phyloP scores from a whole-genome alignment of 352 stramenopile genomes.

The Globisporangium cystogenes region DNA sequence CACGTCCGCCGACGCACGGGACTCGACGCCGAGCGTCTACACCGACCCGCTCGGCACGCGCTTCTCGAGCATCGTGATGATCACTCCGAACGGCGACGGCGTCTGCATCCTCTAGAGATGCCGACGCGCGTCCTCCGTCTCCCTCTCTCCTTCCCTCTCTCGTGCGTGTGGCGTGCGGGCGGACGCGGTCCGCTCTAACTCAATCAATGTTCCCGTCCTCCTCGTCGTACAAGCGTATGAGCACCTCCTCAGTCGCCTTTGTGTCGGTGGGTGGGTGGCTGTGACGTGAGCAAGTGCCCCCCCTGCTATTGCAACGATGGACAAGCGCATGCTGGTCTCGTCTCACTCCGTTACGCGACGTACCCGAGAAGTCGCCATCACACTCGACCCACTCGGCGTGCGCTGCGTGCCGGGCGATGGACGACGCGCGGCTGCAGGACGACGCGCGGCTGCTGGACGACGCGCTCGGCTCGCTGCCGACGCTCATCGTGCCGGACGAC shows the following conservation, averaged over 20 bases:
- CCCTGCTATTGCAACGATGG: too few species aligned
- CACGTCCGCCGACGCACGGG: conserved; percentile 30
- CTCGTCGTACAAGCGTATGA: too few species aligned
- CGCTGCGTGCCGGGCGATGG: background rate
- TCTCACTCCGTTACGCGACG: too few species aligned
- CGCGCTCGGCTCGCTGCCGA: conserved; percentile 38
- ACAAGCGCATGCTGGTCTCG: too few species aligned
- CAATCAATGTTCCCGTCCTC: too few species aligned
- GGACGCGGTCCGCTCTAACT: background rate
- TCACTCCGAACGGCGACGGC: conserved; percentile 74
- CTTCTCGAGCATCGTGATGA: conserved; percentile 86
- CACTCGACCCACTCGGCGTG: too few species aligned
- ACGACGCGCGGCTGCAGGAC: too few species aligned
- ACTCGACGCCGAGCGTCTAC: conserved; percentile 59
- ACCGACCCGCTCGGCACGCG: conserved; percentile 69
- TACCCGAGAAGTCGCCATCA: too few species aligned
- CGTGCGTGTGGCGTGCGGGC: background rate
- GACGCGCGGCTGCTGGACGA: conserved; percentile 13
- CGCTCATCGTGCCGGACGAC: conserved; percentile 67
- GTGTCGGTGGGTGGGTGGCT: too few species aligned
- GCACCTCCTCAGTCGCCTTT: too few species aligned
- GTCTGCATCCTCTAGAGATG: conserved; percentile 79
- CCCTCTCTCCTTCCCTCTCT: too few species aligned
- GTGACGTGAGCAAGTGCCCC: background rate
- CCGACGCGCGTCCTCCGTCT: too few species aligned